Base-by-base conservation (phyloP, 2,329 filamentous ascomycete species). In the Phoma sp. region DNA sequence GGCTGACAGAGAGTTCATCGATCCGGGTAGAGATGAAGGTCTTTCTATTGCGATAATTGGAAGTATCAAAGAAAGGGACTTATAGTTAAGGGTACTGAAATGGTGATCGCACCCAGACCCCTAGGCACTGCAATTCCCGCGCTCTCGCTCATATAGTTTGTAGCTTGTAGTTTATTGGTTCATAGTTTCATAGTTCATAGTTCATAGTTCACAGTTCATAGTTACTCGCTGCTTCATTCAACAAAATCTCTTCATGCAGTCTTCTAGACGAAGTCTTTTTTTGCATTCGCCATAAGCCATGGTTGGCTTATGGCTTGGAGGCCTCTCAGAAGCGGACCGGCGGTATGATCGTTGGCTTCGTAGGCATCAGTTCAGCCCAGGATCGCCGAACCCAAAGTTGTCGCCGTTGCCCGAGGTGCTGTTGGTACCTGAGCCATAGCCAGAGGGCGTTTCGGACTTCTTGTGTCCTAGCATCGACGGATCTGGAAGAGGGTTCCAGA, bases 401-500 rank as follows among this genome's bases (percentile, higher is more conserved):
- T 75, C 71, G 40, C 47, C 39, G 20, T 66, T 69, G 58, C 67
- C 70, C 10, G 69, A 67, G 21, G 69, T 64, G 48, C 68, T 73
- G 23, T 64, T 66, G 10, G 68, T 64, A 17, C 67, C 70, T 20
- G 71, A 74, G 7, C 55, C 65, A 55, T 74, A 73, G 7, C 72
- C 71, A 7, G 72, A 74, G 7, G 69, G 66, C n/a, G 69, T 59
- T n/a, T 60, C 60, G 36, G 68, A 71, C 17, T 59, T 52, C 38
- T 67, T 70, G 26, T 61, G 47, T 18, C 50, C 48, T 23, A 63
- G 37, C 25, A 48, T 39, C 36, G 53, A 47, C 12, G 64, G 65
- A 18, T 60, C 47, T 17, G 61, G 57, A 6, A 59, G 53, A 23
- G 72, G 71, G 7, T 67, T 81, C 86, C 86, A 89, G 3, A 87